Base-by-base conservation (phyloP, 2,329 filamentous ascomycete species). In the Sclerotiophoma versabilis region DNA sequence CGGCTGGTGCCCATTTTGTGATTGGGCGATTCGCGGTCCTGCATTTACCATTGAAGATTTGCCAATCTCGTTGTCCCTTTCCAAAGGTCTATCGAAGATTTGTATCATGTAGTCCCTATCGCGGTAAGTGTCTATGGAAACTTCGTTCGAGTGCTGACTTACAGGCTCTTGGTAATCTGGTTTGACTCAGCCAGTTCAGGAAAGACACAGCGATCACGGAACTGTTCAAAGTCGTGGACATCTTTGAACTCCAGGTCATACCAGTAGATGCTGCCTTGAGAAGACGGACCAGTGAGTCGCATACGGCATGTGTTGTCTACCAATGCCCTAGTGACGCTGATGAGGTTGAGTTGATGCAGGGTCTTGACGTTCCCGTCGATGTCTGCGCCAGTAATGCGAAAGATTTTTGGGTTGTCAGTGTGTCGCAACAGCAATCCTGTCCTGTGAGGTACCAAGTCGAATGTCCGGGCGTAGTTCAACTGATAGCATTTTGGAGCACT, bases 191-290 rank as follows among this genome's bases (percentile, higher is more conserved):
- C n/a, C 23, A 47, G 15, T 23, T 49, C 25, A 9, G 30, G 26
- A 10, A 37, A 8, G 1, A 49, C 49, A 37, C 53, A 22, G 1
- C 39, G 9, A 7, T 60, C 25, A 17, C 51, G 41, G 38, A 69
- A 67, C 0, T 14, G 2, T 29, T 29, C 2, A 19, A 66, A 61
- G n/a, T 64, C 48, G 0, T 29, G 1, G 2, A 36, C 17, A 3
- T 62, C 11, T 10, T 34, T 20, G 42, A 74, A 73, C 12, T 62
- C 20, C 7, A 74, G 36, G 34, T 73, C 70, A 43, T 62, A 57
- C 30, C 50, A 54, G 20, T 53, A 41, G 4, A 7, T 25, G 17
- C 56, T 53, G 5, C 57, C 59, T 11, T 63, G 34, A 4, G 5
- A 6, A 10, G 39, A 27, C 11, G 60, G 30, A 1, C 70, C 68